Evolutionary conservation across 2,329 filamentous ascomycete species (phyloP).

Genomic region (Diatrype stigma): DNA sequence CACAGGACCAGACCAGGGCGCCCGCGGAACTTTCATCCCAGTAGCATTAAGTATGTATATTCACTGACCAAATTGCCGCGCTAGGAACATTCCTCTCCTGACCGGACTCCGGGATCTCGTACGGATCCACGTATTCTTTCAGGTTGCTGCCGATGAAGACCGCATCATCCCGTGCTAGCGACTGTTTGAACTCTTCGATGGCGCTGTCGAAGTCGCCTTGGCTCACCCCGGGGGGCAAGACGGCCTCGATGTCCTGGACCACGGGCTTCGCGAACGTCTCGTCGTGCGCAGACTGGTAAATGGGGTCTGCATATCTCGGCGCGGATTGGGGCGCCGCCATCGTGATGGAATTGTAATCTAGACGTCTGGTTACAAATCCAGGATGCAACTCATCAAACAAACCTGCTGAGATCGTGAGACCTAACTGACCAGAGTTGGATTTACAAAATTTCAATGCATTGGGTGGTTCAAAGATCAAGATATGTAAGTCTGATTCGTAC

Average conservation of each 20-base stretch:
- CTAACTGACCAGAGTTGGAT: too few relatives aligned
- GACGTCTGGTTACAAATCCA: too few relatives aligned
- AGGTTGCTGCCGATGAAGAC: constrained; percentile 35
- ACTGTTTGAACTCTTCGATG: constrained; percentile 28
- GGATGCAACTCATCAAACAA: too few relatives aligned
- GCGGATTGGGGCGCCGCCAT: constrained; percentile 5
- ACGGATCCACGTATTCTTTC: constrained; percentile 43
- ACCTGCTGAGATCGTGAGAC: too few relatives aligned
- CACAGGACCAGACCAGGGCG: too few relatives aligned
- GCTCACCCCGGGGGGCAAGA: constrained; percentile 37
- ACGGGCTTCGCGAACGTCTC: constrained; percentile 37
- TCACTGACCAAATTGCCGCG: constrained; percentile 37
- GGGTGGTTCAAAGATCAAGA: too few relatives aligned
- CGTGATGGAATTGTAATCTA: too few relatives aligned
- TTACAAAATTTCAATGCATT: too few relatives aligned
- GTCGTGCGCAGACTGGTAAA: constrained; percentile 38
- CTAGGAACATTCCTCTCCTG: constrained; percentile 36
- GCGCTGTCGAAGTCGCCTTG: constrained; percentile 33
- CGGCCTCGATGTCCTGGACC: constrained; percentile 28
- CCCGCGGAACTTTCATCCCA: too few relatives aligned
- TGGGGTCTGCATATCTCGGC: constrained; percentile 31
- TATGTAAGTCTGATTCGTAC: too few relatives aligned
- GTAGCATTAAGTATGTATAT: too few relatives aligned
- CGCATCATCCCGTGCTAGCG: constrained; percentile 33
- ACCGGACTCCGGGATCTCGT: constrained; percentile 38